Percentiles rank a stretch among this genome's conserved stretches.
These are phyloP conservation scores for Cairneyella variabilis DNA, from an alignment of 495 filamentous ascomycete genomes.

Conservation along the genomic window DNA sequence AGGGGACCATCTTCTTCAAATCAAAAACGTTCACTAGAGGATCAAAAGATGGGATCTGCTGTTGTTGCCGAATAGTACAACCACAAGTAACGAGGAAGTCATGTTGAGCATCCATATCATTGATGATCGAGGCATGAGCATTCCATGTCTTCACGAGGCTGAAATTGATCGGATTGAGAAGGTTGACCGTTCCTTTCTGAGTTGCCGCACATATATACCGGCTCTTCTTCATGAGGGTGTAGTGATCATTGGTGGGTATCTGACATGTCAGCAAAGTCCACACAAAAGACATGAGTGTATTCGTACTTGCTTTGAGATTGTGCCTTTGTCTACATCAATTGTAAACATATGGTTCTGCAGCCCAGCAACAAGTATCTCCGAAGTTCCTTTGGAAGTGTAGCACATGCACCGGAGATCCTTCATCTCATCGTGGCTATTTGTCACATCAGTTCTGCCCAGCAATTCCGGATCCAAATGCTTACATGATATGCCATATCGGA, in stretches of 20 bases:
- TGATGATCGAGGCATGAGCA: constrained; percentile 77
- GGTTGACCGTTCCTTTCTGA: constrained; percentile 73
- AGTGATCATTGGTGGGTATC: constrained; percentile 67
- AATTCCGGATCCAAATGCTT: not conserved
- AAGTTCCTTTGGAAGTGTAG: constrained; percentile 78
- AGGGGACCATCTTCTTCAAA: constrained; percentile 75
- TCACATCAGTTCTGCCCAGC: not conserved
- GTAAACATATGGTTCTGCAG: constrained; percentile 83
- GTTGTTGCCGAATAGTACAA: constrained; percentile 58
- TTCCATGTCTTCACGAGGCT: constrained; percentile 80
- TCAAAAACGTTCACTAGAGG: constrained; percentile 92
- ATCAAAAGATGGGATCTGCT: constrained; percentile 68
- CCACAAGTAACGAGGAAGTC: constrained; percentile 93
- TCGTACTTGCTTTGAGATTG: constrained; percentile 63
- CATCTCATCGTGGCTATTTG: constrained; percentile 60
- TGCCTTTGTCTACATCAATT: constrained; percentile 84
- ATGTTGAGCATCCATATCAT: constrained; percentile 91
- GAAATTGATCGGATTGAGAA: constrained; percentile 76
- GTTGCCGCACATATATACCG: constrained; percentile 91
- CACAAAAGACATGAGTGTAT: not conserved
- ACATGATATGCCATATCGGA: constrained; percentile 74
- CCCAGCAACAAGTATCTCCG: constrained; percentile 81
- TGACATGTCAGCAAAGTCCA: constrained; percentile 31
- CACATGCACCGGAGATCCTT: constrained; percentile 86
- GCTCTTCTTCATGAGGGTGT: constrained; percentile 86